Evolutionary conservation across 768 basidiomycete genomes (phyloP).

Genomic region (Porphyrellus cyaneotinctus): DNA sequence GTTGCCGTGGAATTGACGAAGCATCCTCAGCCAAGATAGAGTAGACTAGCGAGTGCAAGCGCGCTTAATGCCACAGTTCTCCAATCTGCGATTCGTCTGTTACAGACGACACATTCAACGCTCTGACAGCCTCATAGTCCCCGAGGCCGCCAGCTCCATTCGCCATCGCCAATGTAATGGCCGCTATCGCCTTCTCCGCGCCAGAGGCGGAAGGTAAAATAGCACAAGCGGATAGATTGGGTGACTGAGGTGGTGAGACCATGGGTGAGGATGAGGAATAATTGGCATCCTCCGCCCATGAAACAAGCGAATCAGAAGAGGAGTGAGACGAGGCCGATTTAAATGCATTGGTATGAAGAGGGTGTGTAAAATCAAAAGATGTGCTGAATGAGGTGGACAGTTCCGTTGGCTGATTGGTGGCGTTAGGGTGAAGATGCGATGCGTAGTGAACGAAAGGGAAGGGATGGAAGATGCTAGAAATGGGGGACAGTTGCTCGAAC

Average conservation of each 20-base stretch:
- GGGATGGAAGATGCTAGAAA: constrained; percentile 19
- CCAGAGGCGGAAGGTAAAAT: constrained; percentile 36
- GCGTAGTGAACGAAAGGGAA: constrained; percentile 8
- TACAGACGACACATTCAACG: constrained; percentile 31
- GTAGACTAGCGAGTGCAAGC: background rate
- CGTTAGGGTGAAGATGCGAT: constrained; percentile 13
- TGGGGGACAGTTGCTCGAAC: constrained; percentile 23
- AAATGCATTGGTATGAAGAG: constrained; percentile 28
- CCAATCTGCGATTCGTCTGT: constrained; percentile 47
- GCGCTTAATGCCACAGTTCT: constrained; percentile 52
- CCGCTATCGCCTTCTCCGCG: constrained; percentile 58
- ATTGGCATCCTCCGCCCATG: constrained; percentile 4
- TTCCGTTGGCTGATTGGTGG: constrained; percentile 13
- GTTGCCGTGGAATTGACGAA: background rate
- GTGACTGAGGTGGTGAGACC: constrained; percentile 13
- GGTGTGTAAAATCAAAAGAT: constrained; percentile 24
- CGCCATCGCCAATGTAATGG: constrained; percentile 56
- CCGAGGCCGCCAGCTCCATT: constrained; percentile 58
- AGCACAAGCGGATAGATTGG: constrained; percentile 1
- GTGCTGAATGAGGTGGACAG: constrained; percentile 21
- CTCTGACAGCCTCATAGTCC: constrained; percentile 50
- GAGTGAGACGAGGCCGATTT: constrained; percentile 17
- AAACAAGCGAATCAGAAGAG: constrained; percentile 16
- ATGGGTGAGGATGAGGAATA: constrained; percentile 9
- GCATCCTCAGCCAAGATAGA: constrained; percentile 2